These are phyloP conservation scores for Eustoma russellianum DNA, from an alignment of 257 asterid genomes.

Conservation along the genomic window DNA sequence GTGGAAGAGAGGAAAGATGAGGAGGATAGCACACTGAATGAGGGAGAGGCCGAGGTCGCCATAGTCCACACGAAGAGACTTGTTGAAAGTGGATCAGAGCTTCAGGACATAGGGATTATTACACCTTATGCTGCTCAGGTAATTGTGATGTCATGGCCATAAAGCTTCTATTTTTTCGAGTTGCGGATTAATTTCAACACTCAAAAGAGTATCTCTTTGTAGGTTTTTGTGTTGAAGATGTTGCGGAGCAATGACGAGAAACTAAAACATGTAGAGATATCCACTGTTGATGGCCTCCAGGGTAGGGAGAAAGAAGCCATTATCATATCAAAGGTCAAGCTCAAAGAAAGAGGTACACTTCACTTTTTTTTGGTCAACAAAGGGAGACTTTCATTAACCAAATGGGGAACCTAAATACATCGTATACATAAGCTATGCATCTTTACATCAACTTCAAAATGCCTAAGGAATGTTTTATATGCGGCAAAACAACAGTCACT, in stretches of 20 bases:
- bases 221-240: slow-evolving; percentile 82
- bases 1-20: slow-evolving; percentile 98
- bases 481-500: too few species aligned
- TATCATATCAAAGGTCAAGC: slow-evolving; percentile 90
- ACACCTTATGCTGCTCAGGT: slow-evolving; percentile 98
- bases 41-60: slow-evolving; percentile 91
- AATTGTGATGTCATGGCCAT: slow-evolving; percentile 5
- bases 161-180: slow-evolving; percentile 7
- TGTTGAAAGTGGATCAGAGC: slow-evolving; percentile 72
- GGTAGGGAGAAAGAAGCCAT: slow-evolving; percentile 98
- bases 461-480: too few species aligned
- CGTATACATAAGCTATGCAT: too few species aligned
- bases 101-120: slow-evolving; percentile 73
- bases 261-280: slow-evolving; percentile 78
- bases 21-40: slow-evolving; percentile 85
- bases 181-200: too few species aligned
- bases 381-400: too few species aligned
- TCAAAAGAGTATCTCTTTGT: slow-evolving; percentile 7
- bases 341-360: slow-evolving; percentile 80
- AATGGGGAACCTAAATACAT: too few species aligned
- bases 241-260: slow-evolving; percentile 65
- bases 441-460: too few species aligned
- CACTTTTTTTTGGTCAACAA: too few species aligned
- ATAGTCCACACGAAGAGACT: slow-evolving; percentile 86
- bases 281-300: slow-evolving; percentile 97